Evolutionary conservation across 257 asterid genomes (phyloP).

Genomic region (Solanum pennellii): DNA sequence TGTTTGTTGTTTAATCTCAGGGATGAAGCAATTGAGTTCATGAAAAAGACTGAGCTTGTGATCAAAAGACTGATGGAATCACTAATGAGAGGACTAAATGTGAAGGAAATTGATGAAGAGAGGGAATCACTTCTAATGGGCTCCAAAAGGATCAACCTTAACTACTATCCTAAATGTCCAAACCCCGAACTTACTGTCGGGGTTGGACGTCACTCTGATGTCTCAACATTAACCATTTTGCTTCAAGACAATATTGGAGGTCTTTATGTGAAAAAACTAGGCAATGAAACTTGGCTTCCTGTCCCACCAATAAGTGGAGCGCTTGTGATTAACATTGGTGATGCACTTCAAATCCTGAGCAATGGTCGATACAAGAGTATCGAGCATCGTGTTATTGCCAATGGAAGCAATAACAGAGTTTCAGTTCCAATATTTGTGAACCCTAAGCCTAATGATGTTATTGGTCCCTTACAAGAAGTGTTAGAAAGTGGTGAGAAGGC

Average conservation of each 20-base stretch:
- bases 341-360: constrained; percentile 40
- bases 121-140: constrained; percentile 39
- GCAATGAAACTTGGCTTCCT: constrained; percentile 27
- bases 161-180: constrained; percentile 43
- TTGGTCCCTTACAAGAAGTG: constrained; percentile 36
- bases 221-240: constrained; percentile 40
- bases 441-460: constrained; percentile 18
- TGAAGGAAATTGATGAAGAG: constrained; percentile 21
- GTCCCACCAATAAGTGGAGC: constrained; percentile 32
- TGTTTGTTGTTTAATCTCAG: constrained; percentile 6
- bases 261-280: constrained; percentile 31
- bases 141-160: constrained; percentile 11
- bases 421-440: constrained; percentile 41
- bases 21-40: constrained; percentile 31
- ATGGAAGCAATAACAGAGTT: constrained; percentile 20
- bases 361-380: constrained; percentile 42
- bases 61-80: constrained; percentile 21
- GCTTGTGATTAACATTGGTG: constrained; percentile 38
- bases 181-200: constrained; percentile 44
- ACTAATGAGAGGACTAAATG: constrained; percentile 28
- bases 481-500: constrained; percentile 32
- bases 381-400: constrained; percentile 41
- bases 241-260: constrained; percentile 55
- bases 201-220: constrained; percentile 38
- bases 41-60: constrained; percentile 27